Base-by-base conservation (phyloP, 352 stramenopile genomes). In the Phytophthora niederhauseri region DNA sequence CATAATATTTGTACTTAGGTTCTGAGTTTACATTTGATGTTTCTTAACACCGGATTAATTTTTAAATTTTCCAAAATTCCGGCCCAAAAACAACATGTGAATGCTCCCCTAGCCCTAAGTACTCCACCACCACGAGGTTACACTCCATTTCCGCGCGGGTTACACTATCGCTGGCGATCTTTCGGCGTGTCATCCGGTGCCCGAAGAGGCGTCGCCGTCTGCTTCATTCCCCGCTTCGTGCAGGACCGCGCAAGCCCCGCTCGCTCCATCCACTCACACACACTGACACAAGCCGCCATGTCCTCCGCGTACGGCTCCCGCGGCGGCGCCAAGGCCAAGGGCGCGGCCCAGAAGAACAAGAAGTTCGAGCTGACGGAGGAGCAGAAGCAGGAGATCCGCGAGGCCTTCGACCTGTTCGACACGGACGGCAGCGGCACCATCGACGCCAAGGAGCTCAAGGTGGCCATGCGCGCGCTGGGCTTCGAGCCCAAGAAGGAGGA, bases 401-500 rank as follows among this genome's bases (percentile, higher is more conserved):
- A 98, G 73, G 93, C 94, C 20, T 99, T 99, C 78, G 93, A 98
- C 80, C 82, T 99, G 22, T 99, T 99, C 69, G 97, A 99, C 78
- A 98, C 91, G n/a, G 93, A 99, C 67, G 96, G 95, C 9, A 96
- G 78, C 26, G 97, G 94, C 31, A 98, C 87, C 22, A 98, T 99
- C 76, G 95, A 98, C 67, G 91, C 93, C 53, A 98, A 98, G 69
- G 95, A 98, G 78, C 86, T 98, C 26, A 98, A 98, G 73, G 92
- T 97, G 31, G 95, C 94, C 14, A 99, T 99, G 96, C 90, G 97
- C 62, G 97, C 92, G 28, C 83, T 99, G 31, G 97, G 97, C 36
- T 99, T 99, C 64, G 95, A 99, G 73, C 88, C 95, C 12, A 99
- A 99, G 85, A 99, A 99, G 76, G 91, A 98, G 77, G 98, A 97